Base-by-base conservation (phyloP, 1,284 basidiomycete species). In the Melanopsichium pennsylvanicum region DNA sequence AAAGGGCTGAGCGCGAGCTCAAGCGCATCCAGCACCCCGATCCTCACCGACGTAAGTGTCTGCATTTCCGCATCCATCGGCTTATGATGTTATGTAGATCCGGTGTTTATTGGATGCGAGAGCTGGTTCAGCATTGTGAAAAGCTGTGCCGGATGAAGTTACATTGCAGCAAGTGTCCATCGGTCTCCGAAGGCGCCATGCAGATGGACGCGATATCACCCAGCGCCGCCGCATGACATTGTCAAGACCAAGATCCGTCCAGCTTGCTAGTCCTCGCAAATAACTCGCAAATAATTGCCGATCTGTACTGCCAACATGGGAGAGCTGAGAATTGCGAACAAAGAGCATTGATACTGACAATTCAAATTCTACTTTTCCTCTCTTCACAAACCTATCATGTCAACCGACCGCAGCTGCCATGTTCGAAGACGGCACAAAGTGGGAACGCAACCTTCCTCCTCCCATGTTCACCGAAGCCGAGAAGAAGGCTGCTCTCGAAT, bases 31-130 rank as follows among this genome's bases (percentile, higher is more conserved):
- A 84, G 67, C 93, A 97, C 81, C 93, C 93, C 11, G 93, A 96
- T 82, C 93, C 93, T 43, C 93, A 93, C 83, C 89, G 90, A 82
- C 84, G 93, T 96, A 83, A 83, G 87, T 85, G 21, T 22, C 5
- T 35, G 13, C 12, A 7, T 15, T 10, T 15, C 13, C 10, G 16
- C 29, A 16, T 16, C 33, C 27, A 7, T 3, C 16, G 13, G 26
- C 22, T 18, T 26, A n/a, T 26, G 23, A 16, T 16, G 32, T n/a
- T n/a, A n/a, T 9, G 32, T 1, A 5, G 15, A 40, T n/a, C 9
- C 15, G 26, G 3, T 27, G 23, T 8, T 10, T 5, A 26, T 40
- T 9, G 9, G 4, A 18, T 21, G 13, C 27, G 21, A 7, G 13
- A 31, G 2, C 6, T 10, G 2, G n/a, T 9, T 12, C 23, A 8